Conservation (phyloP, 2,329 filamentous ascomycete genomes). For the Fusarium kyushuense region DNA sequence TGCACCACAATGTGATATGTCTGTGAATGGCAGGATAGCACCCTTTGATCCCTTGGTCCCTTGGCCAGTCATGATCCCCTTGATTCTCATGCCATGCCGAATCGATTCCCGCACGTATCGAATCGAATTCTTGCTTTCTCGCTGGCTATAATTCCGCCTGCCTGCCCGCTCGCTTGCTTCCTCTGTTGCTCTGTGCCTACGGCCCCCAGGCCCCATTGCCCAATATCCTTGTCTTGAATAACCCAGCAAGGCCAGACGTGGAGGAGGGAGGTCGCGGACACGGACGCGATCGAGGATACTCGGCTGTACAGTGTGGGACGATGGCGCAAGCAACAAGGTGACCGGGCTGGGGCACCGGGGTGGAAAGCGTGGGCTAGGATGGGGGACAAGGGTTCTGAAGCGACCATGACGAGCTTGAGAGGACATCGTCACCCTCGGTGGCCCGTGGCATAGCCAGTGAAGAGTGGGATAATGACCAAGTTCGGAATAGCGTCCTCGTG, state of each 20-base stretch:
- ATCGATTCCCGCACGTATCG: slow-evolving; percentile 31
- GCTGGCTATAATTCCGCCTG: slow-evolving; percentile 28
- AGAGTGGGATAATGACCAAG: slow-evolving; percentile 41
- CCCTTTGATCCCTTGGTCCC: slow-evolving; percentile 27
- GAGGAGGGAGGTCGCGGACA: slow-evolving; percentile 45
- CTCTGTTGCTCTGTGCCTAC: slow-evolving; percentile 24
- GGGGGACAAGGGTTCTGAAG: slow-evolving; percentile 42
- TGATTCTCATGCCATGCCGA: slow-evolving; percentile 30
- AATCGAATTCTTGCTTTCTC: slow-evolving; percentile 36
- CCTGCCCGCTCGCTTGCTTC: slow-evolving; percentile 21
- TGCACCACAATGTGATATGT: slow-evolving; percentile 32
- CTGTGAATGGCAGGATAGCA: slow-evolving; percentile 21
- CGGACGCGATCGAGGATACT: slow-evolving; percentile 46
- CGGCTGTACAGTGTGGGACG: slow-evolving; percentile 51
- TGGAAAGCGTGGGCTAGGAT: slow-evolving; percentile 41
- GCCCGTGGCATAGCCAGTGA: slow-evolving; percentile 41
- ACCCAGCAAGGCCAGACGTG: slow-evolving; percentile 45
- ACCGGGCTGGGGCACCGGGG: slow-evolving; percentile 44
- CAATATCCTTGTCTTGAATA: slow-evolving; percentile 37
- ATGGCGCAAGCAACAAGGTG: slow-evolving; percentile 48
- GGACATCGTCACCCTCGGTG: slow-evolving; percentile 37
- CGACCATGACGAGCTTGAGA: slow-evolving; percentile 46
- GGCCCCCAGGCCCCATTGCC: slow-evolving; percentile 18
- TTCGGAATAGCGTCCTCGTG: slow-evolving; percentile 30
- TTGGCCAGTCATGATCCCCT: slow-evolving; percentile 35